A percentile compares a stretch with the other conserved stretches of the same genome.
Evolutionary conservation across 139 green algal genomes (phyloP).

Genomic region (Micractinium sp.): DNA sequence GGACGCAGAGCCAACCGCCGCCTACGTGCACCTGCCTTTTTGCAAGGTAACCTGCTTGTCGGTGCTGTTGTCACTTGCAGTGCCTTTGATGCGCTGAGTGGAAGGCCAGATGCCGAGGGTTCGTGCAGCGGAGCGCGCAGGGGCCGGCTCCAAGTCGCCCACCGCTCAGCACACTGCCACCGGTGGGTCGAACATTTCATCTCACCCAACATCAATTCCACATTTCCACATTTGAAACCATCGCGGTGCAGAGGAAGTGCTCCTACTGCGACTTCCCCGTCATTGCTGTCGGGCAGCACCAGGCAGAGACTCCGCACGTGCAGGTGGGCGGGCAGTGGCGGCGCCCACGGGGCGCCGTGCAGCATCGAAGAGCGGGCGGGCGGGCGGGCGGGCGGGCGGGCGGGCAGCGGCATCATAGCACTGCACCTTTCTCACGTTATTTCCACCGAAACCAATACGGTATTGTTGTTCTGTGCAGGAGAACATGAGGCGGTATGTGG

Average conservation of each 20-base stretch:
- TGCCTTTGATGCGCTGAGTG: not conserved
- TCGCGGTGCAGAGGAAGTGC: constrained; percentile 71
- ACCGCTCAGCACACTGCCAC: not conserved
- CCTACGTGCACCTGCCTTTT: constrained; percentile 97
- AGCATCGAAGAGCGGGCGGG: not conserved
- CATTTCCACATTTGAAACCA: not conserved
- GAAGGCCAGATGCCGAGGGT: not conserved
- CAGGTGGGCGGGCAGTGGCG: not conserved
- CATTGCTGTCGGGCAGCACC: constrained; percentile 62
- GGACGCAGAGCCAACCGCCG: constrained; percentile 41
- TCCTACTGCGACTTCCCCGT: constrained; percentile 98
- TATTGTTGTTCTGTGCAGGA: not conserved
- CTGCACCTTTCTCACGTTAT: not conserved
- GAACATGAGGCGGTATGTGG: constrained; percentile 46
- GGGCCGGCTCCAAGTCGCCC: too few species aligned
- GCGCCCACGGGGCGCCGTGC: not conserved
- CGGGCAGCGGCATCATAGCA: not conserved
- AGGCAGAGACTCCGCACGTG: not conserved
- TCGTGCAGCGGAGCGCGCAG: too few species aligned
- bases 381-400: not conserved
- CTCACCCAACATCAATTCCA: not conserved
- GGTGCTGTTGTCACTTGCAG: not conserved
- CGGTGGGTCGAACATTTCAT: not conserved
- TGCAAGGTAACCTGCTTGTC: constrained; percentile 69
- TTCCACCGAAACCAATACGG: not conserved